These are phyloP conservation scores for Verbena officinalis DNA, from an alignment of 257 asterid genomes.

Conservation along the genomic window DNA sequence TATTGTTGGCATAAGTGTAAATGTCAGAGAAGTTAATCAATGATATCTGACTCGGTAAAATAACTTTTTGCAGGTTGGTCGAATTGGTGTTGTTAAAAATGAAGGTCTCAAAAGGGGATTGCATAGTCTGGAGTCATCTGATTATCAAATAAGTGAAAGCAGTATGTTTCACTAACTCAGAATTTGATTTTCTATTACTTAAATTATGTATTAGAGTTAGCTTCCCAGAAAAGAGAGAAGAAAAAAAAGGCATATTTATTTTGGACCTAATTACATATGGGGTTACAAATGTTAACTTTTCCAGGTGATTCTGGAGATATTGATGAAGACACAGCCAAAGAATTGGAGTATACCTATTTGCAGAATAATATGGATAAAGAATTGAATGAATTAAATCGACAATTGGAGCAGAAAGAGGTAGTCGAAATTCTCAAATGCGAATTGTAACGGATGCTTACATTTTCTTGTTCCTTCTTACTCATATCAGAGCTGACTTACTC, in stretches of 20 bases:
- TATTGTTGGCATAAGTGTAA: not conserved
- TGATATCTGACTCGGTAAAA: slow-evolving; percentile 1
- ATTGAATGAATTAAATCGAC: slow-evolving; percentile 60
- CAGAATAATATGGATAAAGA: slow-evolving; percentile 76
- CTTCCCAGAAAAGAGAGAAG: not conserved
- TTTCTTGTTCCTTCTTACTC: not conserved
- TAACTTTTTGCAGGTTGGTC: slow-evolving; percentile 41
- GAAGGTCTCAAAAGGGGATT: slow-evolving; percentile 71
- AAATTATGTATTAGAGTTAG: not conserved
- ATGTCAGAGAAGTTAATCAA: slow-evolving; percentile 1
- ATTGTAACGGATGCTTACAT: not conserved
- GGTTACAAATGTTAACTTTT: slow-evolving; percentile 23
- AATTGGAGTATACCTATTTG: slow-evolving; percentile 66
- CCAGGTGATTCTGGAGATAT: slow-evolving; percentile 62
- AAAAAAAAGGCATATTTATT: not conserved
- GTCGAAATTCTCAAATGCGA: slow-evolving; percentile 11
- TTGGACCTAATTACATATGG: slow-evolving; percentile 10
- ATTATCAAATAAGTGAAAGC: slow-evolving; percentile 66
- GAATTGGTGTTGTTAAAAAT: slow-evolving; percentile 44
- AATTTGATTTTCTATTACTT: slow-evolving; percentile 11
- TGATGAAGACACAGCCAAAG: slow-evolving; percentile 68
- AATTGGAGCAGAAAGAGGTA: slow-evolving; percentile 74
- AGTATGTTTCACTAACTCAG: slow-evolving; percentile 40
- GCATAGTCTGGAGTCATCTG: slow-evolving; percentile 67
- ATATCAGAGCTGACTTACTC: not conserved